Evolutionary conservation across 139 green algal species (phyloP), one percentile per base, ranked within the genome.

Genomic region (Picochlorum sp.): DNA sequence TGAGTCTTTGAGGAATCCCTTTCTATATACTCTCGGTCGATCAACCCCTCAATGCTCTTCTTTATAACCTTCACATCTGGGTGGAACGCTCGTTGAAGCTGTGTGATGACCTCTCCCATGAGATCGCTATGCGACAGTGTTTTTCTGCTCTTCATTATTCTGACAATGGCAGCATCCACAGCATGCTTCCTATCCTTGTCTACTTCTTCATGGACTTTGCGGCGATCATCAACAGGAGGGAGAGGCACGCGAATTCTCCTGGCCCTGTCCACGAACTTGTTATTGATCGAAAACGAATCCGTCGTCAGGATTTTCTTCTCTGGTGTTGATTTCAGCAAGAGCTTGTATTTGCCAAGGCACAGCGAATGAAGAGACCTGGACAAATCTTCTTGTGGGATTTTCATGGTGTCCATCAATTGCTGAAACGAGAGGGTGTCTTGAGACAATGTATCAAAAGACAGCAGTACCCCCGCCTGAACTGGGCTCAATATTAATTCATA

Each of bases 31-130:
- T 98, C 94, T 10, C 90, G 76, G 54, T 76, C 54, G 58, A 99
- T 98, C 21, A 98, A 81, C 65, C 92, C 83, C 79, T 98, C 94
- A 49, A 99, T 96, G 14, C 84, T 68, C 73, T 94, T 91, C 86
- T 98, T 98, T 79, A 98, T 96, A 5, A 92, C 75, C 76, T 92
- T 92, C 57, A 98, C 83, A 68, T 99, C 94, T 9, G 94, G 91
- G 67, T 90, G 86, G 86, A 98, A 98, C 90, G 95, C 96, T 66
- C 81, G 76, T 49, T 82, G 78, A 58, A 98, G 87, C 86, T 98
- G 94, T 73, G 94, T 78, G 62, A 97, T 85, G 47, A 96, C 92
- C 79, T 98, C 91, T 57, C 96, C 63, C n/a, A 95, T 80, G 50
- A 98, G 82, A 81, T 96, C 80, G 64, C 45, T 28, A 76, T 97